Percentiles rank a stretch among this genome's conserved stretches.
Conservation (phyloP, 768 basidiomycete species). For the Suillus ampliporus region DNA sequence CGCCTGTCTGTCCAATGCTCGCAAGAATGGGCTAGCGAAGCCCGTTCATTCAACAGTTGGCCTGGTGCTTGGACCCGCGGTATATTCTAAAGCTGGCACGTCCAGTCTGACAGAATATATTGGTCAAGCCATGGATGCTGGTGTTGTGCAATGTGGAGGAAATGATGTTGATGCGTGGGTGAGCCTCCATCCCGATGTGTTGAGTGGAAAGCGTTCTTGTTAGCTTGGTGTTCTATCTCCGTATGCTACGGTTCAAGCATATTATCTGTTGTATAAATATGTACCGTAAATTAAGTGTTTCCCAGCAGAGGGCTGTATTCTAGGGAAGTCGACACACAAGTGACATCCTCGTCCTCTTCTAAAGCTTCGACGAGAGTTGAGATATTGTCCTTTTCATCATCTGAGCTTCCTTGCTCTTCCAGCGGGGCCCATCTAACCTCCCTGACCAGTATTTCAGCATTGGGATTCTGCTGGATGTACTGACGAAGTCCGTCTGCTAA, state of each 20-base stretch:
- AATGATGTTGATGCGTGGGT: conserved; percentile 42
- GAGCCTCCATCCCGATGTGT: conserved; percentile 3
- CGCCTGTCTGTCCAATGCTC: conserved; percentile 37
- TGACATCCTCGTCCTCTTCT: conserved; percentile 62
- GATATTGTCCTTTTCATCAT: conserved; percentile 44
- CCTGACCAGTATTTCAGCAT: conserved; percentile 49
- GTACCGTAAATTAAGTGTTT: conserved; percentile 19
- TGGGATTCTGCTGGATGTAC: conserved; percentile 30
- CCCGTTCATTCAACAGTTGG: conserved; percentile 46
- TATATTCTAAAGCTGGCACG: conserved; percentile 49
- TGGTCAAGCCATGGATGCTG: conserved; percentile 42
- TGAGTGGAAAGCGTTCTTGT: conserved; percentile 3
- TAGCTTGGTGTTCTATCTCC: neutral
- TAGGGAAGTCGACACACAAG: conserved; percentile 62
- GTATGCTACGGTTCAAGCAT: neutral
- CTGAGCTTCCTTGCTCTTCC: conserved; percentile 46
- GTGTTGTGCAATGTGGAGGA: conserved; percentile 49
- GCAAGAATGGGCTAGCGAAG: conserved; percentile 35
- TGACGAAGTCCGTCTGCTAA: conserved; percentile 42
- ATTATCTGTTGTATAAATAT: conserved; percentile 6
- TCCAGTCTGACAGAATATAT: conserved; percentile 48
- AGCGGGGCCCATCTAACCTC: conserved; percentile 62
- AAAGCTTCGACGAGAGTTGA: conserved; percentile 54
- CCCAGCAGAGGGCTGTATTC: conserved; percentile 37
- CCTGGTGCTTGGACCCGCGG: conserved; percentile 34